Conservation (phyloP, 129 eudicot species). For the Artemisia argyi region DNA sequence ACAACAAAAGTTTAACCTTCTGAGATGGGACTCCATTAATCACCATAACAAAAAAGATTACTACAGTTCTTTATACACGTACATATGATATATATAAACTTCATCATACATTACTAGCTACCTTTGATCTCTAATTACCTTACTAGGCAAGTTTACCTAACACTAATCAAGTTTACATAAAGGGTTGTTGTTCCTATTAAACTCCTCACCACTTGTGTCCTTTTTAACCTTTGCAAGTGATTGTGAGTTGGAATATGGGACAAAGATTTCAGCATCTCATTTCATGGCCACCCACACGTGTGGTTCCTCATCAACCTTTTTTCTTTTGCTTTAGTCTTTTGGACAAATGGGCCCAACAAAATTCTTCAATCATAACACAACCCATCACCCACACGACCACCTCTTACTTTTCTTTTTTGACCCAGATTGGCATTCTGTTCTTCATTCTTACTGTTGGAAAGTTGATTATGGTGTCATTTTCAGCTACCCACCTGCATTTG, state of each 20-base stretch:
- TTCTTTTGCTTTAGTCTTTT: slow-evolving; percentile 22
- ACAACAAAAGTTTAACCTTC: not conserved
- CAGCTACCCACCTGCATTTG: slow-evolving; percentile 77
- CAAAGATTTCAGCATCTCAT: slow-evolving; percentile 47
- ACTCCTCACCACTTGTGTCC: slow-evolving; percentile 16
- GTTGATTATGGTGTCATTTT: slow-evolving; percentile 72
- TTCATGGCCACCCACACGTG: slow-evolving; percentile 63
- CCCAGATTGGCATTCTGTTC: slow-evolving; percentile 79
- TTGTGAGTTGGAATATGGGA: slow-evolving; percentile 29
- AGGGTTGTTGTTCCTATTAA: slow-evolving; percentile 9
- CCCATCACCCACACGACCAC: not conserved
- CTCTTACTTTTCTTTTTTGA: slow-evolving; percentile 46
- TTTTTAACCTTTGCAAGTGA: slow-evolving; percentile 18
- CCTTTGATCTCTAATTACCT: slow-evolving; percentile 3
- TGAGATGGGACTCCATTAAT: not conserved
- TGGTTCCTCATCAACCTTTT: slow-evolving; percentile 31
- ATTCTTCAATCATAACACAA: slow-evolving; percentile 18
- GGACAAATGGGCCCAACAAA: slow-evolving; percentile 26
- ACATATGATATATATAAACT: not conserved
- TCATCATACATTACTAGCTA: slow-evolving; percentile 6
- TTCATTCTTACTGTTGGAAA: slow-evolving; percentile 95
- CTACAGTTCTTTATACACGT: slow-evolving; percentile 5
- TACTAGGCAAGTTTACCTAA: slow-evolving; percentile 8
- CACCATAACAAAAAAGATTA: not conserved
- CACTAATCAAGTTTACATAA: slow-evolving; percentile 22